phyloP scores from a whole-genome alignment of 768 basidiomycete genomes.

The Boletus huronensis region DNA sequence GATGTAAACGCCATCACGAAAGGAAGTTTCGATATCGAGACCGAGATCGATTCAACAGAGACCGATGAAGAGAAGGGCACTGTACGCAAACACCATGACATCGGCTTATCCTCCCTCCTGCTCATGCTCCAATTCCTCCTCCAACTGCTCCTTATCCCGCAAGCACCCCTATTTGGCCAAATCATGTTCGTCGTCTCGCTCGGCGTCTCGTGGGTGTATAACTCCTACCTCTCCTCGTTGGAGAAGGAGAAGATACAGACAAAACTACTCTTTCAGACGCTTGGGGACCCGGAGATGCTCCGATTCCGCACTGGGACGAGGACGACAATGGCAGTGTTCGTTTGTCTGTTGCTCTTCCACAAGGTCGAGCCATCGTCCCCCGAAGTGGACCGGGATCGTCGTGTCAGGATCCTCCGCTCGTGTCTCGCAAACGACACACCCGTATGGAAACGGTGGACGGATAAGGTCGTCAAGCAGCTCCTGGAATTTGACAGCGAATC shows the following conservation, averaged over 20 bases:
- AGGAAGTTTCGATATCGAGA: conserved; percentile 26
- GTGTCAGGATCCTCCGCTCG: conserved; percentile 7
- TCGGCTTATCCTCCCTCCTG: conserved; percentile 28
- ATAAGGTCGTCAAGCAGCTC: conserved; percentile 21
- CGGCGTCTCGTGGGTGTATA: conserved; percentile 34
- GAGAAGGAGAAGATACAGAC: conserved; percentile 32
- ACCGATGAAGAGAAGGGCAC: background rate
- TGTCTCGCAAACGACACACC: conserved; percentile 23
- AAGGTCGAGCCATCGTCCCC: background rate
- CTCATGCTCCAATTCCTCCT: conserved; percentile 31
- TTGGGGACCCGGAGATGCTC: conserved; percentile 7
- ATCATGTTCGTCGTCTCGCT: conserved; percentile 33
- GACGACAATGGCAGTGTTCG: conserved; percentile 24
- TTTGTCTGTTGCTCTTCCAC: conserved; percentile 23
- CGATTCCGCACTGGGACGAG: conserved; percentile 18
- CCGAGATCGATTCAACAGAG: background rate
- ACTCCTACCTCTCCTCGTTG: conserved; percentile 32
- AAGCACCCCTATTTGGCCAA: conserved; percentile 34
- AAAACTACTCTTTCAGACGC: conserved; percentile 10
- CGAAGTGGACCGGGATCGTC: background rate
- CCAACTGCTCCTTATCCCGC: conserved; percentile 35
- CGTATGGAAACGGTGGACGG: conserved; percentile 23
- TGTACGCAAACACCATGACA: conserved; percentile 6
- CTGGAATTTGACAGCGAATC: background rate
- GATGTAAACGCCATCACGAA: conserved; percentile 30